phyloP scores from a whole-genome alignment of 306 rosid genomes.

The Astragalus glycyphyllos region DNA sequence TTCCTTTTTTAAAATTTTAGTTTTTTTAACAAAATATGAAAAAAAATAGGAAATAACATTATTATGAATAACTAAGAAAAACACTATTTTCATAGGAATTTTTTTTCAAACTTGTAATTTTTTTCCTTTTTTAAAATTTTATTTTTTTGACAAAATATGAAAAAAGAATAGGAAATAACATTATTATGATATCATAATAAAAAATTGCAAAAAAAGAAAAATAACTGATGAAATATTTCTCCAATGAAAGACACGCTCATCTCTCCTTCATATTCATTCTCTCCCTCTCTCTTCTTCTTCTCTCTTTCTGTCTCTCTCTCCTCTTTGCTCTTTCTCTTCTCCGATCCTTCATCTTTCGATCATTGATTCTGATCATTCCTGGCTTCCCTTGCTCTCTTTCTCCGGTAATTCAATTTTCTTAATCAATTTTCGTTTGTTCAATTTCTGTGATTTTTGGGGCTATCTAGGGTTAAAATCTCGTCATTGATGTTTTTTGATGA shows the following conservation, averaged over 20 bases:
- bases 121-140: no score
- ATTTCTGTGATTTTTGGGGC: slow-evolving; percentile 40
- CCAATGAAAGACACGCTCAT: slow-evolving; percentile 51
- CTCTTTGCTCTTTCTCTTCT: slow-evolving; percentile 9
- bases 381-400: slow-evolving; percentile 36
- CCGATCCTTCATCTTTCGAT: slow-evolving; percentile 54
- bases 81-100: no score
- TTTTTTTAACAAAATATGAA: neutral
- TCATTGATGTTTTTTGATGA: slow-evolving; percentile 33
- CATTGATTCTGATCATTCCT: slow-evolving; percentile 46
- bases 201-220: slow-evolving; percentile 12
- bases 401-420: slow-evolving; percentile 34
- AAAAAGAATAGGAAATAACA: neutral
- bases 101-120: no score
- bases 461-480: slow-evolving; percentile 45
- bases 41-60: neutral
- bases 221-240: slow-evolving; percentile 40
- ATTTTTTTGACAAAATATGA: neutral
- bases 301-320: slow-evolving; percentile 48
- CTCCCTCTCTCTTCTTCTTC: slow-evolving; percentile 48
- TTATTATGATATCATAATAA: neutral
- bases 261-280: slow-evolving; percentile 49
- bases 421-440: neutral
- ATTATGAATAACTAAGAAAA: no score
- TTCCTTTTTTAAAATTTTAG: no score